Evolutionary conservation across 2,329 filamentous ascomycete genomes (phyloP), one percentile per base, ranked within the genome.

Genomic region (Colletotrichum endophyticum): DNA sequence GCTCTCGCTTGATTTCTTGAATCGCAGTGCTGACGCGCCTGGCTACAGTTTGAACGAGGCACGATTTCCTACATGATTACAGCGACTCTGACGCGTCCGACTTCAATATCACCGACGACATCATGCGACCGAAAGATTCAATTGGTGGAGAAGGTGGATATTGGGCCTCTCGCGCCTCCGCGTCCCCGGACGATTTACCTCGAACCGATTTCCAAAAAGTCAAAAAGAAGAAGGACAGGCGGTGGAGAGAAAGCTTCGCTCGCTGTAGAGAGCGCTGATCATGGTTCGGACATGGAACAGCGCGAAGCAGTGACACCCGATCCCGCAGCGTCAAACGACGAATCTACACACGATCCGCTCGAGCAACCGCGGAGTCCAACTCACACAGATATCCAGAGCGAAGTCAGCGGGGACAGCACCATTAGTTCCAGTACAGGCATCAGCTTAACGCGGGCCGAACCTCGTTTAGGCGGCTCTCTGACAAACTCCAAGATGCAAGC

Each of bases 1-100:
- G 15, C 12, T 44, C n/a, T 66, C 61, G 13, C 12, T 44, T 32
- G 22, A 30, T 32, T 39, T 62, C 8, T 30, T 61, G 70, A 71
- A 27, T 66, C 49, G 28, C 56, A 56, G 6, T 66, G 66, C 71
- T 75, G 27, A 70, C 56, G 64, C 70, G 57, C 44, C 15, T 22
- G 15, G 13, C 30, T 73, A 34, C 84, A 99, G 96, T 99, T 99
- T 84, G 97, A 99, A 86, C 93, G 96, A 82, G 97, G 97, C 44
- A 96, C 95, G 3, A 95, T 99, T 80, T 94, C 94, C 25, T 99
- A 99, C 86, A 92, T 96, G 87, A 91, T 99, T 80, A 96, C 95
- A 8, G 94, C 96, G 36, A 98, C 96, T 11, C 85, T 99, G 73
- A 99, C 96, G 25, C 92, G 96, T 73, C 96, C 97, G 25, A 97